Percentiles rank a stretch among this genome's conserved stretches.
These are phyloP conservation scores for Apiotrichum mycotoxinovorans DNA, from an alignment of 1,284 basidiomycete species.

Conservation along the genomic window DNA sequence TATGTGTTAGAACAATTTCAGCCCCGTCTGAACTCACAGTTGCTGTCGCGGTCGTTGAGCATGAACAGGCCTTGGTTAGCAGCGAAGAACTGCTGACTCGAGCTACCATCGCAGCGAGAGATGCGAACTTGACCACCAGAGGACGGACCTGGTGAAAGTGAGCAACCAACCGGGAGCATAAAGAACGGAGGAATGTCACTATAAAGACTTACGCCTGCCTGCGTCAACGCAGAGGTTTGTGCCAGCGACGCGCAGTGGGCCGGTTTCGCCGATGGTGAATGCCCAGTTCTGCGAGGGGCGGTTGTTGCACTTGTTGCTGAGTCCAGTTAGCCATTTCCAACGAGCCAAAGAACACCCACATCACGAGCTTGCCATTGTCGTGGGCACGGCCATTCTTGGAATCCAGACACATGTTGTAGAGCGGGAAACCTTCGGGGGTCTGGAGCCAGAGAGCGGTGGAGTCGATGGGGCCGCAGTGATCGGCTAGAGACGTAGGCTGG, in stretches of 20 bases:
- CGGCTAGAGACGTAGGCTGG: neutral
- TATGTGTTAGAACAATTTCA: neutral
- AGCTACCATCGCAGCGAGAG: neutral
- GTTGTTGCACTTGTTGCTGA: slow-evolving; percentile 1
- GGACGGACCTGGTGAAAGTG: neutral
- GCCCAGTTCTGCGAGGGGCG: neutral
- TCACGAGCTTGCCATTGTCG: neutral
- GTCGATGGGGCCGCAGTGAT: slow-evolving; percentile 1
- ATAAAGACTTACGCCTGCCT: neutral
- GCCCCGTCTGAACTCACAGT: neutral
- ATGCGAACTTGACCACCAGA: neutral
- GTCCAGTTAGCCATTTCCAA: neutral
- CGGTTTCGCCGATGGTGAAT: neutral
- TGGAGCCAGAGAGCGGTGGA: slow-evolving; percentile 2
- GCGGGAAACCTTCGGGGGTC: neutral
- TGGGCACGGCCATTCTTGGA: neutral
- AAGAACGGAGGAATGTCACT: no score
- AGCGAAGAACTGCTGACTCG: neutral
- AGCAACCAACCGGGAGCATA: no score
- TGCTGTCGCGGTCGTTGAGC: slow-evolving; percentile 1
- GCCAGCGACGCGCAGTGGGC: neutral
- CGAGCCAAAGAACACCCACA: neutral
- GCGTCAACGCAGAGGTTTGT: slow-evolving; percentile 5
- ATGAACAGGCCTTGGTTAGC: slow-evolving; percentile 1
- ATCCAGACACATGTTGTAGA: slow-evolving; percentile 6